phyloP scores from a whole-genome alignment of 2,329 filamentous ascomycete species.

The Blastomyces percursus region DNA sequence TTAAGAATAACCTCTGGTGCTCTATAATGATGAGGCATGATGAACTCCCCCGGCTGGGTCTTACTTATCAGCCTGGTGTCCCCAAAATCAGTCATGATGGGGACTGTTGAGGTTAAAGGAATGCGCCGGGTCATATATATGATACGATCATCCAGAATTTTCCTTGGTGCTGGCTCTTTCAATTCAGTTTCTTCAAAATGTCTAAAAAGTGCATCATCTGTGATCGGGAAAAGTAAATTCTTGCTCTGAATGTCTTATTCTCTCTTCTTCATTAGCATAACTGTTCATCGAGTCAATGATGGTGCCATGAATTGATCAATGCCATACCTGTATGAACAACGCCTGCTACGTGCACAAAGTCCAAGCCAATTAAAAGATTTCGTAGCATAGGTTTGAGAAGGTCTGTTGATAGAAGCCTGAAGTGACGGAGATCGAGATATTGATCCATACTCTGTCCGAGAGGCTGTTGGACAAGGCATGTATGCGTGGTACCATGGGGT shows the following conservation, averaged over 20 bases:
- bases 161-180: constrained; percentile 10
- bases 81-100: constrained; percentile 12
- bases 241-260: background rate
- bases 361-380: constrained; percentile 7
- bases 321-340: constrained; percentile 4
- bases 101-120: constrained; percentile 4
- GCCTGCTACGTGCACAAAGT: constrained; percentile 4
- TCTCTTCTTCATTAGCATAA: background rate
- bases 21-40: constrained; percentile 16
- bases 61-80: constrained; percentile 5
- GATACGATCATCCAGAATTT: constrained; percentile 10
- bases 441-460: constrained; percentile 11
- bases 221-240: constrained; percentile 11
- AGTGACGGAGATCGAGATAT: constrained; percentile 9
- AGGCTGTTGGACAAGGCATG: constrained; percentile 12
- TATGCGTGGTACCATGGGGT: constrained; percentile 8
- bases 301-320: background rate
- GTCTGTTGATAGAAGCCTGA: constrained; percentile 6
- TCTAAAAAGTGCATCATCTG: constrained; percentile 1
- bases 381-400: constrained; percentile 9
- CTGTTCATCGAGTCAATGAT: background rate
- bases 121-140: constrained; percentile 12
- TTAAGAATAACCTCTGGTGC: constrained; percentile 18
- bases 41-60: constrained; percentile 6
- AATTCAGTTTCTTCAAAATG: constrained; percentile 11